Base-by-base conservation (phyloP, 2,329 filamentous ascomycete species). In the Fusarium mexicanum region DNA sequence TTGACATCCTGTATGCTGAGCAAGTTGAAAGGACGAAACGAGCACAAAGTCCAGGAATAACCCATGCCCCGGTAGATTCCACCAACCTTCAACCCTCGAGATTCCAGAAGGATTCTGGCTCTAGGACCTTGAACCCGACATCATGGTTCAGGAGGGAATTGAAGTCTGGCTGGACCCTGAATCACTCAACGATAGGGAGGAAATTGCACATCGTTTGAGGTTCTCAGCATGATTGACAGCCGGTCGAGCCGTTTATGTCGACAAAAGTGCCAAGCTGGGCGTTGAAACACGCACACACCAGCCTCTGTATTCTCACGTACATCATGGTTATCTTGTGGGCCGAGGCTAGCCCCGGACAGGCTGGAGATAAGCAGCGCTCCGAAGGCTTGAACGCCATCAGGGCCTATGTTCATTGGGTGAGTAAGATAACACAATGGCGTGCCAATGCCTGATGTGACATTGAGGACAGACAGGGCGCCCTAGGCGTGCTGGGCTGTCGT, bases 301-400 rank as follows among this genome's bases (percentile, higher is more conserved):
- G 47, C 5, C 14, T 35, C 8, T 5, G 17, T 33, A 75, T 67
- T 72, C n/a, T 47, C 58, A 74, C 72, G 24, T n/a, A 22, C 29
- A 51, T 13, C 55, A 69, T 48, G 64, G 57, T 67, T 64, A 72
- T 74, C 68, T 71, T 62, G 55, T 67, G 61, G 67, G 44, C 68
- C 75, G 73, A 76, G 59, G 67, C 76, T 78, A 78, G 63, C 66
- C 72, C 76, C 51, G 66, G 75, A 74, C 59, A 74, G 73, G 72
- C 63, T 75, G 75, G 66, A 78, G 76, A 78, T 78, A 78, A 78
- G 75, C 67, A 67, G 64, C 43, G 50, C 59, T 54, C 64, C 64
- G 62, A 62, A 73, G 55, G 68, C 47, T 67, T 70, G 51, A 72
- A 66, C 69, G 50, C 73, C 63, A 72, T 76, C 61, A 69, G 31